Base-by-base conservation (phyloP, 306 rosid genomes). In the Quercus rubra region DNA sequence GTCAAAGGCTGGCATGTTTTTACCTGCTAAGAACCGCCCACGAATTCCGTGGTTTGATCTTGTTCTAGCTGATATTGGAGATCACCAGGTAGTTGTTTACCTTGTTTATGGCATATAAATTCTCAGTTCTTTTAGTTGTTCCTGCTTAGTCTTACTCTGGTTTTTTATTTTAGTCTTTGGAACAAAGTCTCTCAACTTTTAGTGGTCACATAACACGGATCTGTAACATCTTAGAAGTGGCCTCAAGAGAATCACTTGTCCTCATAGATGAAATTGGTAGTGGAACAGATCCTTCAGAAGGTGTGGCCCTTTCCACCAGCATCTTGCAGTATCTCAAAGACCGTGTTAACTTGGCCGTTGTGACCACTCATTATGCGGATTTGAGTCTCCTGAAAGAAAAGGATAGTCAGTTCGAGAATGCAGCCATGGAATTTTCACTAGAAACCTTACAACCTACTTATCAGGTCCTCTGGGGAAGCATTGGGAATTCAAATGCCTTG, bases 261-360 rank as follows among this genome's bases (percentile, higher is more conserved):
- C 97, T 92, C 72, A 84, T 94, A 43, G 97, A 94, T 83, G 99
- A 94, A 87, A 94, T 94, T 83, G 99, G 99, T 33, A 31, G 97
- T 84, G 97, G 99, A 82, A 94, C 99, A 52, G 99, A 94, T 83
- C 99, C 99, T 71, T 91, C 99, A 57, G 99, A 94, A 90, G 99
- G 99, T 57, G 93, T 94, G 81, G 97, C 99, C 85, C 99, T 94
- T 87, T 92, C 99, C 23, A 25, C 92, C 73, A 92, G 97, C 87
- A 86, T 92, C 80, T 89, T 94, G 91, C 92, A 86, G 82, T 91
- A 91, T 85, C 86, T 94, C 85, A 91, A 91, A 89, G 87, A 86
- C 63, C 82, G 23, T 74, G 97, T 91, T 20, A 86, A 86, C 84
- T 78, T 94, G 82, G 99, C 97, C 58, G 82, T 94, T 81, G 97